Evolutionary conservation across 2,329 filamentous ascomycete genomes (phyloP), one percentile per base, ranked within the genome.

Genomic region (Sporothrix euskadiensis): DNA sequence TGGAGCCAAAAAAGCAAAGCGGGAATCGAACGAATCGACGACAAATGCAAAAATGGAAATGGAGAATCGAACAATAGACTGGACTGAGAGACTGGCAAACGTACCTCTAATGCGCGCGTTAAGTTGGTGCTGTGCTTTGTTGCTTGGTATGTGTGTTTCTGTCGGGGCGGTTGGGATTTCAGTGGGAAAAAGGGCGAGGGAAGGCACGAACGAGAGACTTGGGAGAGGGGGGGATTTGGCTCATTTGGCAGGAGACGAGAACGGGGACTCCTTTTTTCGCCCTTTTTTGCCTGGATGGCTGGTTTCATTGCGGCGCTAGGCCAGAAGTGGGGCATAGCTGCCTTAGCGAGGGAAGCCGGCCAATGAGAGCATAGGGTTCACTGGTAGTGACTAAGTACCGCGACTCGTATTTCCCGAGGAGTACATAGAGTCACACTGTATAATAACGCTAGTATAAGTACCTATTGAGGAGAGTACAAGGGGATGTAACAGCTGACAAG

Each of bases 41-140:
- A 69, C 2, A 4, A 19, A 47, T 3, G 22, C n/a, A 44, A 35
- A 26, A 26, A 26, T 26, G 26, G 26, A 26, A 35, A 68, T 35
- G 44, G 26, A 65, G n/a, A 65, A 63, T 41, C 5, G 35, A 26
- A 65, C 39, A 65, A 63, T 41, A 14, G 35, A 26, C 32, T 39
- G 39, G 39, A 77, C 73, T 74, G 77, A 77, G n/a, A 7, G 4
- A 4, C 26, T 14, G 52, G 26, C 76, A 79, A 80, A 69, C 79
- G 80, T 80, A 81, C 79, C 80, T 81, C 61, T 41, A 80, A 79
- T 79, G 78, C 66, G 66, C 65, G 65, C 71, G 61, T 72, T 54
- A 71, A 7, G 49, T 52, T 44, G 68, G 66, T 71, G 54, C 54
- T 47, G 39, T 70, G 69, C 71, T 70, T 74, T 71, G 71, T 77